These are phyloP conservation scores for Lactuca sativa DNA, from an alignment of 129 eudicot genomes.

Conservation along the genomic window DNA sequence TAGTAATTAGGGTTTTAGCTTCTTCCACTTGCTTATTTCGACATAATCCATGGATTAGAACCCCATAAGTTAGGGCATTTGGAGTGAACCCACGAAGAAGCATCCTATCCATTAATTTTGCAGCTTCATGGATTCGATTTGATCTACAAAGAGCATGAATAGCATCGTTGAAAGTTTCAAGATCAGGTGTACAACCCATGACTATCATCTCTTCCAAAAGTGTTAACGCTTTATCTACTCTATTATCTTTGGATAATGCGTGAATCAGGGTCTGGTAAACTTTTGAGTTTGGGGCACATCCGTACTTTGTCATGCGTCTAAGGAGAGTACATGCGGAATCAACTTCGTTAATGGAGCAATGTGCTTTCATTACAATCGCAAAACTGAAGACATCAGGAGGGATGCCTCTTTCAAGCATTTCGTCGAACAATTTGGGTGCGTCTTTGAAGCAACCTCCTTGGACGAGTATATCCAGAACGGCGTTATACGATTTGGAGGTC, in stretches of 20 bases:
- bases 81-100: conserved; percentile 77
- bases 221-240: conserved; percentile 64
- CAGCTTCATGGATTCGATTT: conserved; percentile 73
- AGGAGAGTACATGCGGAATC: conserved; percentile 74
- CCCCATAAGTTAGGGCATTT: conserved; percentile 69
- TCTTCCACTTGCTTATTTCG: conserved; percentile 55
- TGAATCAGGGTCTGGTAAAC: conserved; percentile 87
- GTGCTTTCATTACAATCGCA: conserved; percentile 71
- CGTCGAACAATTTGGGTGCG: conserved; percentile 80
- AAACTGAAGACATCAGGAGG: conserved; percentile 76
- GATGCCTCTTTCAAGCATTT: conserved; percentile 71
- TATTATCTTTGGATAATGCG: conserved; percentile 49
- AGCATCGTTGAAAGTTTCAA: conserved; percentile 81
- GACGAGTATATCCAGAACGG: conserved; percentile 69
- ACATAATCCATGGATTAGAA: conserved; percentile 71
- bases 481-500: conserved; percentile 65
- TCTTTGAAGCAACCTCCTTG: conserved; percentile 69
- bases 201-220: conserved; percentile 86
- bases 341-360: conserved; percentile 70
- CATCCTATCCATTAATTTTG: conserved; percentile 85
- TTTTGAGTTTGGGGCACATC: conserved; percentile 82
- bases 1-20: conserved; percentile 66
- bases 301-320: conserved; percentile 87
- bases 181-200: conserved; percentile 92
- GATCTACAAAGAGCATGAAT: conserved; percentile 74